Percentiles rank a stretch among this genome's conserved stretches.
Conservation (phyloP, 2,329 filamentous ascomycete genomes). For the Ophiostoma quercus region DNA sequence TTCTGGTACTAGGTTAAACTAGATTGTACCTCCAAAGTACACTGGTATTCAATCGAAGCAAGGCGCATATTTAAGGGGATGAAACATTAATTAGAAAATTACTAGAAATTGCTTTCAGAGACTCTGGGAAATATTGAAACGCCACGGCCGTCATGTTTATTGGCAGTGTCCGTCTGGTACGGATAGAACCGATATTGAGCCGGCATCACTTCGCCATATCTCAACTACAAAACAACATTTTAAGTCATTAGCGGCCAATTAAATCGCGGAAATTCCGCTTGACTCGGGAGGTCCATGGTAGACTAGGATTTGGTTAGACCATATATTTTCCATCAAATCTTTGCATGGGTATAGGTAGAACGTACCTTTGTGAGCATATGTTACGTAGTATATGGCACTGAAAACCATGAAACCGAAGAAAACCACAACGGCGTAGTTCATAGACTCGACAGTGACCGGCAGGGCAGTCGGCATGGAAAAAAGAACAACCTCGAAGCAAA, state of each 20-base stretch:
- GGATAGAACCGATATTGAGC: too few species aligned
- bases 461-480: slow-evolving; percentile 67
- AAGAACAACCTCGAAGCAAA: slow-evolving; percentile 61
- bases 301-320: background rate
- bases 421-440: slow-evolving; percentile 74
- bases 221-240: too few species aligned
- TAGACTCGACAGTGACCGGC: slow-evolving; percentile 53
- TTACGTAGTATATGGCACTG: slow-evolving; percentile 61
- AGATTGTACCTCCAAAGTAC: too few species aligned
- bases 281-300: slow-evolving; percentile 11
- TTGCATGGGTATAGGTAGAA: background rate
- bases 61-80: too few species aligned
- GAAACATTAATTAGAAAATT: too few species aligned
- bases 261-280: slow-evolving; percentile 9
- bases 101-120: too few species aligned
- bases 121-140: too few species aligned
- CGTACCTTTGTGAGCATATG: slow-evolving; percentile 35
- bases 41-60: too few species aligned
- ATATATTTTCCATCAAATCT: background rate
- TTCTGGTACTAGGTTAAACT: too few species aligned
- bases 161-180: too few species aligned
- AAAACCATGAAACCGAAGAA: slow-evolving; percentile 61
- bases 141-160: too few species aligned
- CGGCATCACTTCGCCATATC: too few species aligned
- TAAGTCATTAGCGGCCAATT: background rate